A percentile compares a stretch with the other conserved stretches of the same genome.
Evolutionary conservation across 192 early-diverging fungal genomes (phyloP).

Genomic region (Phycomyces blakesleeanus): DNA sequence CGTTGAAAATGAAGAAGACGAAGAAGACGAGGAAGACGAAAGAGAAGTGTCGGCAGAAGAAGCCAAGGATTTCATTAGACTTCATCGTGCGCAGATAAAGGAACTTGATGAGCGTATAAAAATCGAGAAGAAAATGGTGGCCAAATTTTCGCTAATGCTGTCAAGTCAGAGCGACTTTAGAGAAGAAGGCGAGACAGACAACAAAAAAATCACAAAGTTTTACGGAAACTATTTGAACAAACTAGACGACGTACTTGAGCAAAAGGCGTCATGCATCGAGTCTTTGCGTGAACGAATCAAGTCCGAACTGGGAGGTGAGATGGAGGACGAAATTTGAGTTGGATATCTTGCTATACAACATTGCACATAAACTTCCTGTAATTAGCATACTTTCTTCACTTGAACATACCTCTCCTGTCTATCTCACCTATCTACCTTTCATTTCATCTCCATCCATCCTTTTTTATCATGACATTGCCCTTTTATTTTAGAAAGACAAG

Average conservation of each 20-base stretch:
- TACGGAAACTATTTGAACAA: conserved; percentile 18
- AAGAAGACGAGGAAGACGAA: neutral
- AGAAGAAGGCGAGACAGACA: conserved; percentile 1
- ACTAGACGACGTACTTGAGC: conserved; percentile 23
- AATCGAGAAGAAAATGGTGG: conserved; percentile 19
- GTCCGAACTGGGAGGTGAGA: conserved; percentile 15
- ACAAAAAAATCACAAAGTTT: neutral
- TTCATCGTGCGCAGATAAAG: conserved; percentile 27
- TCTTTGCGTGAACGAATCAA: conserved; percentile 17
- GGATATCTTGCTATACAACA: neutral
- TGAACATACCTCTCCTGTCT: neutral
- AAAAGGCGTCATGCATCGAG: conserved; percentile 15
- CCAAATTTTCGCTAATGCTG: conserved; percentile 18
- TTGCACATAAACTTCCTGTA: neutral
- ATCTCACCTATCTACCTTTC: neutral
- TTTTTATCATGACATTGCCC: neutral
- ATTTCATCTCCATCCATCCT: too few species aligned
- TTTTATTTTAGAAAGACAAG: conserved; percentile 1
- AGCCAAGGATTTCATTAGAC: conserved; percentile 12
- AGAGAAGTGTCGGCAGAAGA: conserved; percentile 1
- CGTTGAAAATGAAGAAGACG: neutral
- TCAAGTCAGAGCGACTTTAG: conserved; percentile 7
- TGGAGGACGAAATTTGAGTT: neutral
- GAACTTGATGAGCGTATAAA: conserved; percentile 19
- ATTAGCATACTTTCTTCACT: neutral